Conservation (phyloP, 106 monocot species). For the Acorus calamus region DNA sequence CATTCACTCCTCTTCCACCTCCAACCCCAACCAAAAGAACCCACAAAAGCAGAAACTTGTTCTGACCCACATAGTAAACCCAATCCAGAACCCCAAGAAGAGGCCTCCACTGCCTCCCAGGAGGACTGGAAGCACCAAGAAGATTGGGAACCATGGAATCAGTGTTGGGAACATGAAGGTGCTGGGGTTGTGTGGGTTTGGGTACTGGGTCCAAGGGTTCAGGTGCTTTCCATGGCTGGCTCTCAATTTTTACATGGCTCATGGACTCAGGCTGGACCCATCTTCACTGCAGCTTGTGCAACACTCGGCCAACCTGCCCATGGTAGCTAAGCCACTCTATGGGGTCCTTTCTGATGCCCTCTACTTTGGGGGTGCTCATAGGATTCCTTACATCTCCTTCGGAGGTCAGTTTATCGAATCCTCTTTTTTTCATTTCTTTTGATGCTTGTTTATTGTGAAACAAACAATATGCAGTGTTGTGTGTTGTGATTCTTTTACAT, state of each 20-base stretch:
- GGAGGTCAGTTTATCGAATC: conserved; percentile 34
- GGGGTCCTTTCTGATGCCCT: conserved; percentile 77
- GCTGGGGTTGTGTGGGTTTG: conserved; percentile 47
- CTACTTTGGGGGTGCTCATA: conserved; percentile 52
- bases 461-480: no score
- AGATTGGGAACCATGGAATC: no score
- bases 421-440: no score
- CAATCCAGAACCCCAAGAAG: neutral
- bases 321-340: conserved; percentile 87
- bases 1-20: neutral
- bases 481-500: no score
- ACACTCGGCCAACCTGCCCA: conserved; percentile 56
- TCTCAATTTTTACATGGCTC: conserved; percentile 67
- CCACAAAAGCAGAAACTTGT: neutral
- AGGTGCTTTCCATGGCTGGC: conserved; percentile 92
- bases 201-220: conserved; percentile 88
- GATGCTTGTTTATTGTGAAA: neutral
- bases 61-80: neutral
- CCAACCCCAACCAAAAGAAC: neutral
- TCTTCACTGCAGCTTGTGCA: conserved; percentile 68
- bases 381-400: conserved; percentile 80
- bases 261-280: conserved; percentile 51
- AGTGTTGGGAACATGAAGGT: conserved; percentile 10
- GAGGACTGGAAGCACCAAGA: no score
- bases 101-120: neutral